Base-by-base conservation (phyloP, 2,329 filamentous ascomycete genomes). In the Immersiporthe knoxdaviesiana region DNA sequence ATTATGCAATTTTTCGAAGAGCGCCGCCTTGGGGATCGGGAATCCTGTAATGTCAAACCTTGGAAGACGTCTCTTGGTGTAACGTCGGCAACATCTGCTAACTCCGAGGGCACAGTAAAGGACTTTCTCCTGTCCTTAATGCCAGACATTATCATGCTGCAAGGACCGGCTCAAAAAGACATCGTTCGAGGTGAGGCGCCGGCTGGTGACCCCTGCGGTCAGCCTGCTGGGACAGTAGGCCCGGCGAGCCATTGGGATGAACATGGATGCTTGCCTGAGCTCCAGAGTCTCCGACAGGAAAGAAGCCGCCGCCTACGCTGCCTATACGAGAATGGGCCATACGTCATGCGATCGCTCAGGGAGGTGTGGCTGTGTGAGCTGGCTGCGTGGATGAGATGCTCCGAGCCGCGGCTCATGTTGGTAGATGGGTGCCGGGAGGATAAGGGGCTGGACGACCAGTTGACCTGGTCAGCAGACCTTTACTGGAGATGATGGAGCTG, bases 11-110 rank as follows among this genome's bases (percentile, higher is more conserved):
- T 54, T 4, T 27, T 1, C 11, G 24, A 12, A 30, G 12, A 16
- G 2, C n/a, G 2, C 12, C 0, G 11, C 5, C 52, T 16, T 6
- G 24, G 5, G 4, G 12, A 16, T 52, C 0, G 1, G 12, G 1
- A 54, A 16, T 1, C 14, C 1, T 1, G 24, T 30, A 54, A 54
- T 0, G 24, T 30, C 11, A 12, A n/a, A n/a, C n/a, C n/a, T n/a
- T n/a, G n/a, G n/a, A n/a, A 30, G 2, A 30, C 12, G 52, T 7
- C 14, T 27, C n/a, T 14, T 24, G 18, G 24, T 2, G 18, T 30
- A 0, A 30, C 52, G 27, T 3, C 3, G 52, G 52, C 24, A n/a
- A n/a, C n/a, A 54, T 54, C 27, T 56, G 52, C 52, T 56, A 30
- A 56, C 14, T 5, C 12, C 1, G 52, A 56, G 52, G 52, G 52